phyloP scores from a whole-genome alignment of 2,329 filamentous ascomycete species.

The Ascocoryne sarcoides region DNA sequence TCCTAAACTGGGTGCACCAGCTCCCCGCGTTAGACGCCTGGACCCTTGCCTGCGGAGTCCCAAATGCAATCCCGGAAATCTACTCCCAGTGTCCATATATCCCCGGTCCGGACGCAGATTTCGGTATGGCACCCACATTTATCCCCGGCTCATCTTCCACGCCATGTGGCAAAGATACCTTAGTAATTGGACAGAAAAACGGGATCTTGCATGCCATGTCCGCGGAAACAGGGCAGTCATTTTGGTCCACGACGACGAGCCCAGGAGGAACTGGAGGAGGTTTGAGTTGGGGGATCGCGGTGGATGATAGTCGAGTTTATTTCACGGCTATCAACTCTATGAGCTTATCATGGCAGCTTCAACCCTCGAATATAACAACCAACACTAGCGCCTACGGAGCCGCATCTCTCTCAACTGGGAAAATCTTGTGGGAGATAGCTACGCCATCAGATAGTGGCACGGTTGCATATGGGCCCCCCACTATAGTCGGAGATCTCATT shows the following conservation, averaged over 20 bases:
- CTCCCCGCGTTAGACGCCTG: slow-evolving; percentile 20
- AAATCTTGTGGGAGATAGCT: slow-evolving; percentile 4
- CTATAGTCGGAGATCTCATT: slow-evolving; percentile 7
- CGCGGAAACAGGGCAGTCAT: slow-evolving; percentile 19
- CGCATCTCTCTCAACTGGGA: slow-evolving; percentile 7
- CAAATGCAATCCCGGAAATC: slow-evolving; percentile 1
- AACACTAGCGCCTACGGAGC: slow-evolving; percentile 9
- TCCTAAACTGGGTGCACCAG: slow-evolving; percentile 24
- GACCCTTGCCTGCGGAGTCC: slow-evolving; percentile 11
- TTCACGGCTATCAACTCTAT: slow-evolving; percentile 24
- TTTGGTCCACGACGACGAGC: slow-evolving; percentile 22
- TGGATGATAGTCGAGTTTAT: slow-evolving; percentile 25
- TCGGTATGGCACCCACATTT: slow-evolving; percentile 21
- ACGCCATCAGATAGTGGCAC: slow-evolving; percentile 2
- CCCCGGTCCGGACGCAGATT: slow-evolving; percentile 7
- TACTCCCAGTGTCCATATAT: slow-evolving; percentile 3
- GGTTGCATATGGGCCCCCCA: slow-evolving; percentile 4
- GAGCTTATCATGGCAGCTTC: not conserved
- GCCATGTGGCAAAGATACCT: slow-evolving; percentile 15
- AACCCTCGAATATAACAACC: slow-evolving; percentile 1
- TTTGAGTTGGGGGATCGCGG: slow-evolving; percentile 28
- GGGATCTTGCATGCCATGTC: slow-evolving; percentile 24
- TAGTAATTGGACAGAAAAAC: slow-evolving; percentile 29
- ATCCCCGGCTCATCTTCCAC: slow-evolving; percentile 16
- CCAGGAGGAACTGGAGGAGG: slow-evolving; percentile 23